Percentiles rank a stretch among this genome's conserved stretches.
These are phyloP conservation scores for Tanacetum coccineum DNA, from an alignment of 129 eudicot species.

Conservation along the genomic window DNA sequence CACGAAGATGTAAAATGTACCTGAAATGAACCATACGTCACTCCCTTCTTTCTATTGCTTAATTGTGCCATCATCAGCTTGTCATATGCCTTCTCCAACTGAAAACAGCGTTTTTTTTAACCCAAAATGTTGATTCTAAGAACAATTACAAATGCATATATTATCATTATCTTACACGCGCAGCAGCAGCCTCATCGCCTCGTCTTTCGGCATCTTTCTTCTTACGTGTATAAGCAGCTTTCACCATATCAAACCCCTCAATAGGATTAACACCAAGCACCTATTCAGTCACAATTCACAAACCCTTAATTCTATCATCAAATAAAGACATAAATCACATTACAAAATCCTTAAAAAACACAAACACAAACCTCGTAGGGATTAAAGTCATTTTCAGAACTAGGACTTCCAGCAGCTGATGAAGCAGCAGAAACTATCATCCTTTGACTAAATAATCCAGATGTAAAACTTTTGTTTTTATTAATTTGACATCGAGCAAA, in stretches of 20 bases:
- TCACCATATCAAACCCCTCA: slow-evolving; percentile 82
- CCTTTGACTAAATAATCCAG: slow-evolving; percentile 23
- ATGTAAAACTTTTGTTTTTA: neutral
- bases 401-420: slow-evolving; percentile 82
- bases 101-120: slow-evolving; percentile 21
- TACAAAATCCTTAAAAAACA: neutral
- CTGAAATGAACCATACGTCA: slow-evolving; percentile 69
- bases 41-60: slow-evolving; percentile 76
- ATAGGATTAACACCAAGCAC: slow-evolving; percentile 85
- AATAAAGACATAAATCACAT: no score
- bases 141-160: neutral
- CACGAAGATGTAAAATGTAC: slow-evolving; percentile 30
- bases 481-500: neutral
- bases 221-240: slow-evolving; percentile 67
- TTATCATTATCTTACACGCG: slow-evolving; percentile 38
- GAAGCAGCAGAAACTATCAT: slow-evolving; percentile 55
- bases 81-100: slow-evolving; percentile 92
- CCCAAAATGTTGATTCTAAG: slow-evolving; percentile 1
- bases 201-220: slow-evolving; percentile 88
- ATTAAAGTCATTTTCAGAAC: slow-evolving; percentile 58
- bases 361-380: slow-evolving; percentile 63
- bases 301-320: neutral
- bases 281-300: slow-evolving; percentile 34
- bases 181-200: slow-evolving; percentile 74
- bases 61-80: slow-evolving; percentile 84